phyloP scores from a whole-genome alignment of 2,329 filamentous ascomycete species.

The Metarhizium guizhouense region DNA sequence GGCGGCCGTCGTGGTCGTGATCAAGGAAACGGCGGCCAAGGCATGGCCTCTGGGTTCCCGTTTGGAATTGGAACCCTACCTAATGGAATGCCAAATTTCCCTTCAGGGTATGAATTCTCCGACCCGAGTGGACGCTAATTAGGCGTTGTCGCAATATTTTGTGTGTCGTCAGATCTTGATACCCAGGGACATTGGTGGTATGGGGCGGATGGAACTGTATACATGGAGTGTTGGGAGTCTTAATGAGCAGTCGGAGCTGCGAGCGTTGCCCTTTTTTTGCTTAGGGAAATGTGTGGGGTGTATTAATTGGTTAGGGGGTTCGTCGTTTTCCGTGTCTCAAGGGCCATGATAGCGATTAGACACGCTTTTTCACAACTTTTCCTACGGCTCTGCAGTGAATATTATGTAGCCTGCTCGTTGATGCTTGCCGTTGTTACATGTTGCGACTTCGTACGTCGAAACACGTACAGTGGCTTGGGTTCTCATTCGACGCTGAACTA shows the following conservation, averaged over 20 bases:
- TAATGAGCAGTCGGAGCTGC: not conserved
- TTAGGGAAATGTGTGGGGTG: not conserved
- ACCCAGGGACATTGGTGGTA: not conserved
- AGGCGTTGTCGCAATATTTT: constrained; percentile 4
- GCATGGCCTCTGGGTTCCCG: constrained; percentile 22
- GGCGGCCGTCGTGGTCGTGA: constrained; percentile 10
- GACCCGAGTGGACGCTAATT: constrained; percentile 18
- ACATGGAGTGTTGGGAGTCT: not conserved
- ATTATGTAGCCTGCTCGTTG: no score
- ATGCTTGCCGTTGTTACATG: no score
- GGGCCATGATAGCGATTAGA: no score
- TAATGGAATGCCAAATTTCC: constrained; percentile 34
- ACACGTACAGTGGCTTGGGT: no score
- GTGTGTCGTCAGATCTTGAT: not conserved
- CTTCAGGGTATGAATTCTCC: constrained; percentile 29
- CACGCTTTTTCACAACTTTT: no score
- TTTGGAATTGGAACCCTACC: constrained; percentile 31
- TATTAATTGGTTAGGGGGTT: not conserved
- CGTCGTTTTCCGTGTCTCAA: no score
- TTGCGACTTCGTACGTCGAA: no score
- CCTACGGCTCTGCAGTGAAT: no score
- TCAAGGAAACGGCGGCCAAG: constrained; percentile 12
- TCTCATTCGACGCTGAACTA: no score
- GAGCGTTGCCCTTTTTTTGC: not conserved
- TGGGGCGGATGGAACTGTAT: not conserved